Base-by-base conservation (phyloP, 441 rosid species). In the Brassica hybrid region DNA sequence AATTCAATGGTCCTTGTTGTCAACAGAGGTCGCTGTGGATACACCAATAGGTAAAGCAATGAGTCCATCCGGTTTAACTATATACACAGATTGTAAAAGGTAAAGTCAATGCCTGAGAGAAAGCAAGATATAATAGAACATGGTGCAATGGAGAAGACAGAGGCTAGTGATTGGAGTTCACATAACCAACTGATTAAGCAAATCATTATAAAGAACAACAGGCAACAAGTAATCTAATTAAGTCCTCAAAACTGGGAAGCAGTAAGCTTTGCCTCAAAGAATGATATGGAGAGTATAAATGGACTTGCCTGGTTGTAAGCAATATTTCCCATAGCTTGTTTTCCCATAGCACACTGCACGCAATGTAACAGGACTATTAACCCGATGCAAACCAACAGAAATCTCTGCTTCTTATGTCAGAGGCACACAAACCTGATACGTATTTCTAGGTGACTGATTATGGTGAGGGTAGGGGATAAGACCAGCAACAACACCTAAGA, bases 401-500 rank as follows among this genome's bases (percentile, higher is more conserved):
- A 69, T 18, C 52, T 56, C 54, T 50, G 63, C 79, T 71, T 61
- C 27, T 14, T 58, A 54, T 54, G 74, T 64, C 64, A 73, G 12
- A 57, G 30, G 78, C 30, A 50, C 72, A 45, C 63, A 65, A 80
- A 95, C 98, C 98, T 94, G 98, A 79, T 94, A 96, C 27, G 98
- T 96, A 80, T 96, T 96, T 84, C 99, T 87, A 64, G 99, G 99
- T 73, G 98, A 96, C 84, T 96, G 99, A 81, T 96, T 96, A 84
- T 96, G 99, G 88, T 96, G 98, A 84, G 99, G 98, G 79, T 77
- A 96, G 36, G 99, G 99, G 78, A 96, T 96, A 67, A 96, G 83
- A 79, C 99, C 98, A 80, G 98, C 99, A 87, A 77, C 67, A 84
- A 96, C 97, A 82, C 99, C 99, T 86, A 96, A 88, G 79, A 96